phyloP scores from a whole-genome alignment of 1,284 basidiomycete genomes.

The Macrocystidia cucumis region DNA sequence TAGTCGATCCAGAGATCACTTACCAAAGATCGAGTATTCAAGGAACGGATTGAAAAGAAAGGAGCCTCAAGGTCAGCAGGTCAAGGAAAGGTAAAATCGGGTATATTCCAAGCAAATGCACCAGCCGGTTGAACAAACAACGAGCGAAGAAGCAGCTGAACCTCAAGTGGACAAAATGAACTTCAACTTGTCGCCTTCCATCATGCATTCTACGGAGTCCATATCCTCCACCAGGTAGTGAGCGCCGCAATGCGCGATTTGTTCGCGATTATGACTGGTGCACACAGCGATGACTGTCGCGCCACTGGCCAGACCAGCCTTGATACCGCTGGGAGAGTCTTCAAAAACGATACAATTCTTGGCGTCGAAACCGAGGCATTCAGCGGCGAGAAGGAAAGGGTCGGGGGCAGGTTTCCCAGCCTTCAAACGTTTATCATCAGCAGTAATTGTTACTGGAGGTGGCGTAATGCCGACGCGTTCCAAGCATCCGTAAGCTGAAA shows the following conservation, averaged over 20 bases:
- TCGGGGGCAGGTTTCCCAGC: conserved; percentile 66
- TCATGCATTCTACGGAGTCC: conserved; percentile 41
- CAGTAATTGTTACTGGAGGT: conserved; percentile 70
- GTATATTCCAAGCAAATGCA: no score
- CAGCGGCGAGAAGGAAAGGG: conserved; percentile 70
- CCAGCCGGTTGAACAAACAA: no score
- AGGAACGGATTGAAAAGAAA: no score
- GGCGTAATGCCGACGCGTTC: conserved; percentile 66
- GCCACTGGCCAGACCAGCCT: conserved; percentile 64
- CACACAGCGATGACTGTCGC: conserved; percentile 74
- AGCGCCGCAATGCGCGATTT: conserved; percentile 58
- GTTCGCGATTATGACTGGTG: conserved; percentile 50
- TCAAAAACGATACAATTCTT: conserved; percentile 65
- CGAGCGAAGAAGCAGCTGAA: no score
- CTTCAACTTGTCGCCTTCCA: conserved; percentile 31
- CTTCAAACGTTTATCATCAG: conserved; percentile 66
- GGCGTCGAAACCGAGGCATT: conserved; percentile 59
- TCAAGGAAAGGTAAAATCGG: no score
- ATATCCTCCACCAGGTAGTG: conserved; percentile 61
- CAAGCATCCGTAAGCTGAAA: conserved; percentile 61
- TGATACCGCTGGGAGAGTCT: conserved; percentile 70
- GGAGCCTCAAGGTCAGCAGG: no score
- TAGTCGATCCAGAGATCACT: no score
- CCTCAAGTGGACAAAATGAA: no score
- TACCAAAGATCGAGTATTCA: no score